Base-by-base conservation (phyloP, 1,284 basidiomycete genomes). In the Pseudozyma pruni region DNA sequence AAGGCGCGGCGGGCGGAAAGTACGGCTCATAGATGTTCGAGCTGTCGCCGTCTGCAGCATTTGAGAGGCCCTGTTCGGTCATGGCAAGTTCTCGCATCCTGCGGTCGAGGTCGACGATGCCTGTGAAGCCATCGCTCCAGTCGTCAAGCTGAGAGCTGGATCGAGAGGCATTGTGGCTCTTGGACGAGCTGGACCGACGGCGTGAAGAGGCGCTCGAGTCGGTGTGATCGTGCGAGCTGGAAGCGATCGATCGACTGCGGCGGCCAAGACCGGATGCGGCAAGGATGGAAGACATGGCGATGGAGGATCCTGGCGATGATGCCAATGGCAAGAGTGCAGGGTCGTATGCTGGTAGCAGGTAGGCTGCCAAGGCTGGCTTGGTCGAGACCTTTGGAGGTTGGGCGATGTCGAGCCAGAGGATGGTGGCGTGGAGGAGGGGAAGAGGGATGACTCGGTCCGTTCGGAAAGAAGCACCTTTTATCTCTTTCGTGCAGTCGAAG, bases 41-140 rank as follows among this genome's bases (percentile, higher is more conserved):
- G 1, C 38, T 29, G 0, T 32, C 29, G 29, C 29, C 5, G 9
- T 22, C 19, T 23, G 35, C 40, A 1, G 29, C 41, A 7, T 13
- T 5, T 2, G 31, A n/a, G 33, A 56, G 22, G 29, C 57, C 57
- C 29, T 60, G 63, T n/a, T 70, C 60, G 32, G 52, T 31, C 50
- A 67, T 61, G n/a, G 69, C 69, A n/a, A 72, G 62, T 23, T 72
- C 32, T 14, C 69, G 69, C 69, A 72, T 72, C 35, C 50, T 35
- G 14, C 70, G 49, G 38, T 72, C 70, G 27, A 72, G 54, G 29
- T 72, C 70, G 37, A 72, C 70, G 20, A 72, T 51, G n/a, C 70
- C 70, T 0, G 70, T 72, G 50, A 72, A 72, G 1, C 63, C 64
- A 23, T 60, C 60, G 48, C 44, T 68, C 70, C 70, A 72, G 43